Percentiles rank a stretch among this genome's conserved stretches.
phyloP scores from a whole-genome alignment of 257 asterid species.

The Cynanchum wilfordii region DNA sequence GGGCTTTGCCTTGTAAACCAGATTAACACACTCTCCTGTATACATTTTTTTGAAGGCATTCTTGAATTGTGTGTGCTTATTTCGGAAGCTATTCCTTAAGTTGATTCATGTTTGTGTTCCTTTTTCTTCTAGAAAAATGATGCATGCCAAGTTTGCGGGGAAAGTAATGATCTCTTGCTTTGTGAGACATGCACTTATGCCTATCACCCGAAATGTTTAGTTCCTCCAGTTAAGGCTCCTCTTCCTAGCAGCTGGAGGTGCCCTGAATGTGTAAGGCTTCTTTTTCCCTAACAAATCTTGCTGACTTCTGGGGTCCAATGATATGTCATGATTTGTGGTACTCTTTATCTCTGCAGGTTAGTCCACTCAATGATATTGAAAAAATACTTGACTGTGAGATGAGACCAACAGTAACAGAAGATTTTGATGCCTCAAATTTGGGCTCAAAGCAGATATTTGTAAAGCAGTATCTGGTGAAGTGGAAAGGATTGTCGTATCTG shows the following conservation, averaged over 20 bases:
- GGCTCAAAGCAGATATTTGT: slow-evolving; percentile 76
- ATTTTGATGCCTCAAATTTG: slow-evolving; percentile 52
- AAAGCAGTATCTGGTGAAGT: slow-evolving; percentile 89
- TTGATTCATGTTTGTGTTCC: neutral
- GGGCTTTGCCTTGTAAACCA: neutral
- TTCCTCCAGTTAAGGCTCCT: slow-evolving; percentile 61
- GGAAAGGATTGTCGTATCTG: slow-evolving; percentile 92
- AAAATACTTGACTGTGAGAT: slow-evolving; percentile 84
- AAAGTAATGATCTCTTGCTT: slow-evolving; percentile 47
- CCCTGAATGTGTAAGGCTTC: slow-evolving; percentile 83
- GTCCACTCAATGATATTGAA: slow-evolving; percentile 77
- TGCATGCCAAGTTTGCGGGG: slow-evolving; percentile 77
- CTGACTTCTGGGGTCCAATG: slow-evolving; percentile 12
- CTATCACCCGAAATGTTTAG: slow-evolving; percentile 78
- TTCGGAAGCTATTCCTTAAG: slow-evolving; percentile 2
- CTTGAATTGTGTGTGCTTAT: neutral
- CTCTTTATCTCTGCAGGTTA: slow-evolving; percentile 47
- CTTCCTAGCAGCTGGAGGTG: slow-evolving; percentile 78
- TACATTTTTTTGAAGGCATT: neutral
- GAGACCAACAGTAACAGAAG: slow-evolving; percentile 74
- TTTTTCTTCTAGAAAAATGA: slow-evolving; percentile 56
- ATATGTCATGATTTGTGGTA: slow-evolving; percentile 12
- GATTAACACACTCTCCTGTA: neutral
- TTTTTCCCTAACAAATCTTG: slow-evolving; percentile 15
- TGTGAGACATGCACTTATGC: slow-evolving; percentile 81